Evolutionary conservation across 352 stramenopile genomes (phyloP).

Genomic region (Saprolegnia parasitica): DNA sequence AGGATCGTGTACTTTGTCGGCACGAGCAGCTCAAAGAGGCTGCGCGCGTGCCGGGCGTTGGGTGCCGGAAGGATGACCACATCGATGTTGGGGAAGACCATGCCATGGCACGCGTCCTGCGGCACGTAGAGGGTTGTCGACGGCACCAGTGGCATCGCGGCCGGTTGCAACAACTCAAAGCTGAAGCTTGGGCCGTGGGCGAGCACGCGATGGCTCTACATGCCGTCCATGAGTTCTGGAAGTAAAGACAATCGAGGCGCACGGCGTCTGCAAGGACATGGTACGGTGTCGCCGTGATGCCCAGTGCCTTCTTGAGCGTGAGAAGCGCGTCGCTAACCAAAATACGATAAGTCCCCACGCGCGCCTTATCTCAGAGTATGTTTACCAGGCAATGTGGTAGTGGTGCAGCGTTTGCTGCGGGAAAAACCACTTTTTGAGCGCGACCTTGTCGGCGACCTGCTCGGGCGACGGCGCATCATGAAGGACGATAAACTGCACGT

Average conservation of each 20-base stretch:
- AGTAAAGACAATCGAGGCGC: neutral
- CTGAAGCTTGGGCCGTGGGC: neutral
- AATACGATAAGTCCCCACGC: neutral
- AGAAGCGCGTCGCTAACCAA: neutral
- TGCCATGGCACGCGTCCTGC: conserved; percentile 2
- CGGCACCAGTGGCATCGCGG: too few relatives aligned
- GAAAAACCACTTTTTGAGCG: conserved; percentile 6
- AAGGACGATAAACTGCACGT: neutral
- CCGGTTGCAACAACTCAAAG: neutral
- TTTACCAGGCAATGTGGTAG: conserved; percentile 9
- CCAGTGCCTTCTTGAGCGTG: neutral
- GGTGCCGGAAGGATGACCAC: neutral
- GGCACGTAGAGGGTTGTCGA: neutral
- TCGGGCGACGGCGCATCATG: neutral
- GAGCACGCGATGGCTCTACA: neutral
- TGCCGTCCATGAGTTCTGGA: neutral
- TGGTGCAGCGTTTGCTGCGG: conserved; percentile 15
- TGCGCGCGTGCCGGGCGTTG: neutral
- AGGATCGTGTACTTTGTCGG: neutral
- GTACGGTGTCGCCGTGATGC: neutral
- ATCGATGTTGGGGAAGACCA: neutral
- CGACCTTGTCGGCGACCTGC: neutral
- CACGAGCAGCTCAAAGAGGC: conserved; percentile 4
- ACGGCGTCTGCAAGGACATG: neutral
- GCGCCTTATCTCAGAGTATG: too few relatives aligned